Conservation (phyloP, 768 basidiomycete genomes). For the Tylopilus intermedius region DNA sequence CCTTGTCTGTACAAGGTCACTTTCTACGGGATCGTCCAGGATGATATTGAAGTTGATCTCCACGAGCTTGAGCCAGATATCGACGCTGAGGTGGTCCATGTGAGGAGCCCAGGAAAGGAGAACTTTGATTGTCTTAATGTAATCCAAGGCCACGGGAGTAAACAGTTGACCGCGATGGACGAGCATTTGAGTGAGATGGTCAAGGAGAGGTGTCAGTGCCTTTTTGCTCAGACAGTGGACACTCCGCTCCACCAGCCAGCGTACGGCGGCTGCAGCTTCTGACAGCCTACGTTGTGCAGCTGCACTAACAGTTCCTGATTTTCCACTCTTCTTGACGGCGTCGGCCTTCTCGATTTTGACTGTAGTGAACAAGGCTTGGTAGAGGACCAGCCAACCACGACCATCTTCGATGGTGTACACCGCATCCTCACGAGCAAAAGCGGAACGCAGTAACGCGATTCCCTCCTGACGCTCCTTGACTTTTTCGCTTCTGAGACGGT, state of each 20-base stretch:
- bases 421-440: constrained; percentile 47
- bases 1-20: constrained; percentile 24
- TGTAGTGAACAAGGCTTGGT: constrained; percentile 65
- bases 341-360: constrained; percentile 59
- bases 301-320: constrained; percentile 37
- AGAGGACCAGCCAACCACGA: constrained; percentile 59
- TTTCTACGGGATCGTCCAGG: constrained; percentile 51
- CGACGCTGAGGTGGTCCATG: constrained; percentile 65
- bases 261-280: constrained; percentile 61
- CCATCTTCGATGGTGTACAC: constrained; percentile 36
- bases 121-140: constrained; percentile 68
- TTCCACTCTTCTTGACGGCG: constrained; percentile 37
- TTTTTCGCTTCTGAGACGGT: constrained; percentile 55
- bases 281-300: constrained; percentile 56
- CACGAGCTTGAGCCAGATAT: constrained; percentile 63
- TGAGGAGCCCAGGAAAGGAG: constrained; percentile 69
- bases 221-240: constrained; percentile 52
- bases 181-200: constrained; percentile 61
- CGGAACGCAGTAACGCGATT: constrained; percentile 43
- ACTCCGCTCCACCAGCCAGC: constrained; percentile 68
- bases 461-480: constrained; percentile 69
- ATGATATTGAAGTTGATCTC: constrained; percentile 75
- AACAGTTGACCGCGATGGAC: constrained; percentile 51
- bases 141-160: constrained; percentile 67
- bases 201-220: constrained; percentile 52